Percentiles rank a stretch among this genome's conserved stretches.
These are phyloP conservation scores for Ganoderma lingzhi DNA, from an alignment of 1,284 basidiomycete species.

Conservation along the genomic window DNA sequence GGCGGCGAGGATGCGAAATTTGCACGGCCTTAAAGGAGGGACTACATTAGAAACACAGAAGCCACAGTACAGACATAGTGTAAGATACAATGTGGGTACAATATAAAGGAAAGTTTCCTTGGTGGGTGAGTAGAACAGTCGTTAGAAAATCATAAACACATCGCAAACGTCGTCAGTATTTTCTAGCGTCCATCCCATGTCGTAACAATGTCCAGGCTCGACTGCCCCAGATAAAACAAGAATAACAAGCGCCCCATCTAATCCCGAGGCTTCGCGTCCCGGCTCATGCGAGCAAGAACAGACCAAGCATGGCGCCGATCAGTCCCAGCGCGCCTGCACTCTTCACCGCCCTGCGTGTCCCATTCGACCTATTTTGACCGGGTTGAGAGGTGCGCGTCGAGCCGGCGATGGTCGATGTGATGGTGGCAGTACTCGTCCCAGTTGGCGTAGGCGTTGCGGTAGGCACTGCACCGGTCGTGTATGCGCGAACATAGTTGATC, in stretches of 20 bases:
- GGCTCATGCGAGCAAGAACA: constrained; percentile 8
- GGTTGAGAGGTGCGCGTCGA: constrained; percentile 1
- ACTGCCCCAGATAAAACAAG: neutral
- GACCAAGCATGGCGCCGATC: constrained; percentile 5
- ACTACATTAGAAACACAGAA: too few species aligned
- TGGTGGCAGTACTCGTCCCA: constrained; percentile 14
- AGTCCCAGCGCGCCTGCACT: constrained; percentile 12
- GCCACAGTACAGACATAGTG: neutral
- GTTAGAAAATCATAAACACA: neutral
- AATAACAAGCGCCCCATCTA: neutral
- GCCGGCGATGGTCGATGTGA: constrained; percentile 5
- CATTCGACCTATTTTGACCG: constrained; percentile 5
- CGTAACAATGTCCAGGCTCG: neutral
- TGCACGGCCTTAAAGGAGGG: too few species aligned
- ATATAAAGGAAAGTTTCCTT: neutral
- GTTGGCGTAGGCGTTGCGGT: constrained; percentile 5
- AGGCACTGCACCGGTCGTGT: constrained; percentile 39
- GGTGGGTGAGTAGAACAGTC: neutral
- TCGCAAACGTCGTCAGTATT: neutral
- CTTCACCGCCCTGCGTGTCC: neutral
- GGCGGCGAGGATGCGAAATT: neutral
- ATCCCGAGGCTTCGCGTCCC: neutral
- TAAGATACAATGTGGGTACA: neutral
- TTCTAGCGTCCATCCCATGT: constrained; percentile 1
- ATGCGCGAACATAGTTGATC: constrained; percentile 58